Evolutionary conservation across 2,329 filamentous ascomycete species (phyloP).

Genomic region (Ceratocystis variospora): DNA sequence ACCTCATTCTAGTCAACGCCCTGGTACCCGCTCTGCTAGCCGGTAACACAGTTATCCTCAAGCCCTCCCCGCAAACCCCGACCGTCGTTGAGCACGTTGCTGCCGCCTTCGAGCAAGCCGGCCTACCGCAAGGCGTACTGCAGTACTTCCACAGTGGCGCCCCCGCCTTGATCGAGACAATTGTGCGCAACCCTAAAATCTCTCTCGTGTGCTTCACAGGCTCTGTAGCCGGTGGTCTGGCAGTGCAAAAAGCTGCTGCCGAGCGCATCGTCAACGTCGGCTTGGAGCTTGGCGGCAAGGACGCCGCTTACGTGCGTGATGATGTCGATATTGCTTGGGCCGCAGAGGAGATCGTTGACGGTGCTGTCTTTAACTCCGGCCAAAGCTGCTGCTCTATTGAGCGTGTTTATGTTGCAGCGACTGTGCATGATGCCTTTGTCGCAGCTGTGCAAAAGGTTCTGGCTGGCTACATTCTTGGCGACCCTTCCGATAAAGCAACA

Average conservation of each 20-base stretch:
- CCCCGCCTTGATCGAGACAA: constrained; percentile 57
- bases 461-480: constrained; percentile 70
- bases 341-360: constrained; percentile 87
- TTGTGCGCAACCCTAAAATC: constrained; percentile 65
- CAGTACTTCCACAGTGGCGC: constrained; percentile 89
- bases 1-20: constrained; percentile 84
- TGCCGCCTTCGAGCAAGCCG: constrained; percentile 63
- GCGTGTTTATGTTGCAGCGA: constrained; percentile 77
- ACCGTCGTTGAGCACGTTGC: constrained; percentile 77
- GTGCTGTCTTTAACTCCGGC: constrained; percentile 95
- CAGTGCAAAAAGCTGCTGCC: constrained; percentile 71
- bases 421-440: constrained; percentile 72
- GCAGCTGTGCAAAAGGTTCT: constrained; percentile 67
- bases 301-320: constrained; percentile 73
- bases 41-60: constrained; percentile 83
- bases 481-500: constrained; percentile 65
- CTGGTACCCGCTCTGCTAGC: constrained; percentile 81
- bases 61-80: constrained; percentile 89
- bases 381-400: constrained; percentile 94
- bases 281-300: constrained; percentile 86
- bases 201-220: constrained; percentile 85
- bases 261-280: constrained; percentile 76
- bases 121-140: constrained; percentile 68
- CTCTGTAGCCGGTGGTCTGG: constrained; percentile 73
- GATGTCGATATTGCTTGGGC: constrained; percentile 87